Conservation (phyloP, 495 filamentous ascomycete species). For the Aspergillus avenaceus region DNA sequence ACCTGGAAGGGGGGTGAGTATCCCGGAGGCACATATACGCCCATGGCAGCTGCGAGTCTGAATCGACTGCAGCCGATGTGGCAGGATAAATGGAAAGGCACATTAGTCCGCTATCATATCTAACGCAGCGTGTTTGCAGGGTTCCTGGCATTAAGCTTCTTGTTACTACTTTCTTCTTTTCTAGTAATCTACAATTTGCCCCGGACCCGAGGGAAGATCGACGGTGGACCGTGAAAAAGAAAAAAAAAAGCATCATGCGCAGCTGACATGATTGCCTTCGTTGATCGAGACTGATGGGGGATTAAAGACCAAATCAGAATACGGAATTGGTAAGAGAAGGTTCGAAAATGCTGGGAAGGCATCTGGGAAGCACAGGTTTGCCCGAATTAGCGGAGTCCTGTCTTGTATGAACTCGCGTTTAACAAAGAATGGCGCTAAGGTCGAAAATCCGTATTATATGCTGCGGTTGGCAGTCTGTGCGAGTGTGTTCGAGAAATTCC, state of each 20-base stretch:
- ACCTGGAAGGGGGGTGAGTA: conserved; percentile 39
- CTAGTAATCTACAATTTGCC: neutral
- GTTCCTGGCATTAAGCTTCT: no score
- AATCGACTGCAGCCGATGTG: neutral
- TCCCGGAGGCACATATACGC: conserved; percentile 31
- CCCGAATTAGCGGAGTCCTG: neutral
- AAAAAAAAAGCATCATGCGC: neutral
- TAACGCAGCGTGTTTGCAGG: neutral
- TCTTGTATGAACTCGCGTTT: neutral
- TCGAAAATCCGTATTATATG: neutral
- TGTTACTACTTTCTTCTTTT: neutral
- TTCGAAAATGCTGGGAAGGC: neutral
- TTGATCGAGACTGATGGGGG: neutral
- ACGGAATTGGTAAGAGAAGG: neutral
- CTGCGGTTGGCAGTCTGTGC: neutral
- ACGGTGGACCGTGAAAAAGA: neutral
- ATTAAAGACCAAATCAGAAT: neutral
- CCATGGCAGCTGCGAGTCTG: conserved; percentile 16
- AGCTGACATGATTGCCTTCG: neutral
- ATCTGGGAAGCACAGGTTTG: neutral
- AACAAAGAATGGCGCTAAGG: neutral
- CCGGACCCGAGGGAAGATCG: neutral
- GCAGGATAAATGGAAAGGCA: neutral
- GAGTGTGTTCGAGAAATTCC: neutral
- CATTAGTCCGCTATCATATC: no score